Evolutionary conservation across 2,329 filamentous ascomycete species (phyloP).

Genomic region (Mycocentrospora acerina): DNA sequence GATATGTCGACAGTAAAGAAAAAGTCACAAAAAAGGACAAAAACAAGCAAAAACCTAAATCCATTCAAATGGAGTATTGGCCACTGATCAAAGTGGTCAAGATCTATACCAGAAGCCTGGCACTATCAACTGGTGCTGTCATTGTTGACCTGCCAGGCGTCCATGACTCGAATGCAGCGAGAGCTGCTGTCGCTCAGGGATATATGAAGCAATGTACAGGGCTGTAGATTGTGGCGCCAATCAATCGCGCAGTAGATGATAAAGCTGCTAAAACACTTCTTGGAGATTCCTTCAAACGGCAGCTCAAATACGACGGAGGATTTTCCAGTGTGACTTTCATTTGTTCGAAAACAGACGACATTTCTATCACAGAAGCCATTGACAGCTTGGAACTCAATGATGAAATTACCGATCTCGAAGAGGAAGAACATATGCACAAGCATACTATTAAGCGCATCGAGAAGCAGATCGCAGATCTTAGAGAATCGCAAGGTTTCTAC

Average conservation of each 20-base stretch:
- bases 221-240: slow-evolving; percentile 64
- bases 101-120: slow-evolving; percentile 53
- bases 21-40: slow-evolving; percentile 42
- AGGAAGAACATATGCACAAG: slow-evolving; percentile 20
- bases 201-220: slow-evolving; percentile 64
- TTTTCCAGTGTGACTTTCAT: slow-evolving; percentile 61
- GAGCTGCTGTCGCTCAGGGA: slow-evolving; percentile 57
- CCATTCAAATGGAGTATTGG: slow-evolving; percentile 47
- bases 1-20: slow-evolving; percentile 59
- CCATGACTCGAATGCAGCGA: slow-evolving; percentile 61
- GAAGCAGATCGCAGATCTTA: slow-evolving; percentile 25
- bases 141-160: slow-evolving; percentile 62
- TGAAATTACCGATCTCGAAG: slow-evolving; percentile 28
- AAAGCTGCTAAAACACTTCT: slow-evolving; percentile 60
- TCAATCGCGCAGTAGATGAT: slow-evolving; percentile 61
- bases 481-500: slow-evolving; percentile 40
- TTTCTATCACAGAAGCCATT: slow-evolving; percentile 51
- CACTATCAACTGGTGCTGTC: slow-evolving; percentile 56
- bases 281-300: slow-evolving; percentile 59
- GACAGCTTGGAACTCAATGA: slow-evolving; percentile 42
- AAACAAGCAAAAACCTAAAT: slow-evolving; percentile 23
- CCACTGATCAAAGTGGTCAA: slow-evolving; percentile 57
- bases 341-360: slow-evolving; percentile 65
- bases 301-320: slow-evolving; percentile 60
- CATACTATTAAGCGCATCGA: slow-evolving; percentile 18